Percentiles rank a stretch among this genome's conserved stretches.
Evolutionary conservation across 2,329 filamentous ascomycete genomes (phyloP).

Genomic region (Aspergillus neotritici): DNA sequence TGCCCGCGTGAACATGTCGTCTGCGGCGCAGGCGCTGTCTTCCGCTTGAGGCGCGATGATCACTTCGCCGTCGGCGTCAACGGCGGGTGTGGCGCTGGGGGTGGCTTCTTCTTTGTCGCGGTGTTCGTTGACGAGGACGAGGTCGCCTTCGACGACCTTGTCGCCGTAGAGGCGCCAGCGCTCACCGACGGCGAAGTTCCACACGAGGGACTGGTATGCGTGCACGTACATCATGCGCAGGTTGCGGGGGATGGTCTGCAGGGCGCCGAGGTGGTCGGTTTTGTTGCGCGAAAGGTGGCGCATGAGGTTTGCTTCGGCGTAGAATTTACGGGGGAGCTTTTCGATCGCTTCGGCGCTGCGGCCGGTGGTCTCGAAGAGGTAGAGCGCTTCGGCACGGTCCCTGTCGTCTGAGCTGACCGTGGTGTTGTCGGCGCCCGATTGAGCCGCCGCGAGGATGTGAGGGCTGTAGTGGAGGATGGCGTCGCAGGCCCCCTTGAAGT

Average conservation of each 20-base stretch:
- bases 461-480: conserved; percentile 69
- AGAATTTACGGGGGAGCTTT: conserved; percentile 71
- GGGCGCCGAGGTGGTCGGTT: conserved; percentile 72
- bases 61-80: conserved; percentile 60
- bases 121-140: conserved; percentile 64
- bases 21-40: conserved; percentile 49
- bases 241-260: conserved; percentile 73
- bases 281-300: conserved; percentile 58
- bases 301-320: conserved; percentile 73
- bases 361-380: conserved; percentile 62
- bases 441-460: conserved; percentile 53
- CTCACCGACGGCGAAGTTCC: conserved; percentile 79
- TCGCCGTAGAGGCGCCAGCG: conserved; percentile 72
- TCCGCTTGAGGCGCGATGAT: conserved; percentile 57
- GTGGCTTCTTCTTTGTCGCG: conserved; percentile 40
- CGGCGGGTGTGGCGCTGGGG: conserved; percentile 30
- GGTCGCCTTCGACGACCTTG: conserved; percentile 74
- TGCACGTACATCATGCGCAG: conserved; percentile 93
- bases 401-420: conserved; percentile 68
- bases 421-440: conserved; percentile 40
- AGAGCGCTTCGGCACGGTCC: conserved; percentile 70
- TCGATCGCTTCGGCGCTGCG: conserved; percentile 57
- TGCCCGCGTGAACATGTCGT: conserved; percentile 62
- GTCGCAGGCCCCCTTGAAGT: conserved; percentile 75
- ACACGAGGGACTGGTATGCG: conserved; percentile 90